Percentiles rank a stretch among this genome's conserved stretches.
These are phyloP conservation scores for Apiospora malaysiana DNA, from an alignment of 2,329 filamentous ascomycete genomes.

Conservation along the genomic window DNA sequence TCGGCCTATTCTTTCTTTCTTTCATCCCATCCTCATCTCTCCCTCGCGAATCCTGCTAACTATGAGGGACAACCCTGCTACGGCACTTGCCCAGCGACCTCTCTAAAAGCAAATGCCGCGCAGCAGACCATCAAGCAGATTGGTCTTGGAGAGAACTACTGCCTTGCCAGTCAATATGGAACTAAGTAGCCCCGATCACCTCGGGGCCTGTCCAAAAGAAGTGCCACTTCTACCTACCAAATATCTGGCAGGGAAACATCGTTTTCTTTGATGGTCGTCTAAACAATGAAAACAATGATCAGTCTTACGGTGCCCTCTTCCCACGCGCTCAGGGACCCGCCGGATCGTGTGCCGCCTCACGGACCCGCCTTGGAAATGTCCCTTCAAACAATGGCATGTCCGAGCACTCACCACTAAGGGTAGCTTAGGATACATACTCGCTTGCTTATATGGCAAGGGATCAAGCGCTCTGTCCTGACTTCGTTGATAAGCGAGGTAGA, in stretches of 20 bases:
- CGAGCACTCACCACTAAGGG: not conserved
- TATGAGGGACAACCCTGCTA: not conserved
- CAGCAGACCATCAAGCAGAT: not conserved
- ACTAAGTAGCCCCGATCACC: not conserved
- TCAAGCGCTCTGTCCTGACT: not conserved
- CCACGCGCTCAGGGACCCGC: not conserved
- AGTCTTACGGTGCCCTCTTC: not conserved
- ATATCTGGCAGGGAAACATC: not conserved
- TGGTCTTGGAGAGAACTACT: not conserved
- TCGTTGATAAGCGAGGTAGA: not conserved
- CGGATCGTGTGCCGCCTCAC: not conserved
- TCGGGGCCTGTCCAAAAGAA: not conserved
- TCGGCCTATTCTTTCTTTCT: not conserved
- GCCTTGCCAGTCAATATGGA: not conserved
- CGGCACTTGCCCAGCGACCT: not conserved
- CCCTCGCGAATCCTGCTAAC: not conserved
- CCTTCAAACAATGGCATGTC: conserved; percentile 10
- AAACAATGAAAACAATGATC: not conserved
- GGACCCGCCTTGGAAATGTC: conserved; percentile 4
- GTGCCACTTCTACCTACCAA: not conserved
- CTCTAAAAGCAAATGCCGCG: not conserved
- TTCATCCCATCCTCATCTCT: not conserved
- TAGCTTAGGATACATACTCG: not conserved
- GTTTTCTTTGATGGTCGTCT: not conserved
- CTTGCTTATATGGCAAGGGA: not conserved